These are phyloP conservation scores for Cordyceps javanica DNA, from an alignment of 2,329 filamentous ascomycete species.

Conservation along the genomic window DNA sequence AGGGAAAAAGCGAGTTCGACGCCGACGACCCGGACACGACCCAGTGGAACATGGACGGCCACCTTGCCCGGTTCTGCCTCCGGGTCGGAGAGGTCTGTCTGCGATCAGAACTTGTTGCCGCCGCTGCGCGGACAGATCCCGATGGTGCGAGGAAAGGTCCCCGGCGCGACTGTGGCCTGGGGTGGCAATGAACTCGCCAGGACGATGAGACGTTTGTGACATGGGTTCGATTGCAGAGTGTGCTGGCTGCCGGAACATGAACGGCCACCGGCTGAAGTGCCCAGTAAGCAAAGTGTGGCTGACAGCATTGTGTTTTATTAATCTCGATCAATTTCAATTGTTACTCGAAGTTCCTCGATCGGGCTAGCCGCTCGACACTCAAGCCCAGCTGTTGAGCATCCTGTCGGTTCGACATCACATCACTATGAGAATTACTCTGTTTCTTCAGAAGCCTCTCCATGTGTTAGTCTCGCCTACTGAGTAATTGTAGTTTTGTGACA, in stretches of 20 bases:
- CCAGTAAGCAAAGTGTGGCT: background rate
- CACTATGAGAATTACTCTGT: no score
- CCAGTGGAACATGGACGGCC: background rate
- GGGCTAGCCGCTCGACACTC: no score
- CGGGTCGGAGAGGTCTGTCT: background rate
- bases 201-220: background rate
- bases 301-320: no score
- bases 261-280: background rate
- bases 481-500: background rate
- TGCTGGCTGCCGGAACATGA: background rate
- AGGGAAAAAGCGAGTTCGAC: background rate
- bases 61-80: conserved; percentile 6
- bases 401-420: no score
- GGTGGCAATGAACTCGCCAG: conserved; percentile 7
- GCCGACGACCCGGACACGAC: background rate
- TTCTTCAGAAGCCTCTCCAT: no score
- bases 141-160: background rate
- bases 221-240: background rate
- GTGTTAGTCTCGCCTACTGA: no score
- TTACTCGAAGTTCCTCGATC: no score
- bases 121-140: conserved; percentile 9
- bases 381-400: no score
- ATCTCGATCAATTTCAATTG: no score
- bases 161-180: background rate
- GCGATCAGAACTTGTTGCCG: background rate